Base-by-base conservation (phyloP, 192 early-diverging fungal genomes). In the Allomyces arbusculus region DNA sequence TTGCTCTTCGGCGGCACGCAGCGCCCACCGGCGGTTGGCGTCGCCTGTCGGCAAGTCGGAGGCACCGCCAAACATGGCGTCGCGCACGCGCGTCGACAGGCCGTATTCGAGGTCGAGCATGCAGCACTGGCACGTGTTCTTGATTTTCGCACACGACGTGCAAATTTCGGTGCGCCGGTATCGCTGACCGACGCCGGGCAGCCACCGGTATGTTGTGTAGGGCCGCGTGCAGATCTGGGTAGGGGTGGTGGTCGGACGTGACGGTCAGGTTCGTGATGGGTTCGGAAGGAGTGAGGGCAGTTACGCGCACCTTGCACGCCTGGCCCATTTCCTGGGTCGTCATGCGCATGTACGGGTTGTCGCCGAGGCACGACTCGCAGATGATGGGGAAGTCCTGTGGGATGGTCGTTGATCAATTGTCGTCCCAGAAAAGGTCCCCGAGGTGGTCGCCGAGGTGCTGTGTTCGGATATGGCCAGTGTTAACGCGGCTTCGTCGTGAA, bases 111-210 rank as follows among this genome's bases (percentile, higher is more conserved):
- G 80, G 78, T 99, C 95, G 58, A 96, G 76, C 20, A 97, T 77
- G 71, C 96, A 99, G 9, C 94, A 94, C 71, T 97, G 96, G 66
- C 96, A 99, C 11, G 91, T 90, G 74, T 99, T 97, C 77, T 99
- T 99, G 69, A 97, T 79, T 73, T 96, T 94, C 43, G 96, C 89
- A 71, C 96, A 99, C 0, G 90, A 91, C 72, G 93, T 89, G 67
- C 96, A 99, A 65, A 97, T 89, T 73, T 99, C 93, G 0, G 96
- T 99, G 80, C 97, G 95, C 71, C 96, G 97, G 80, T 88, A 90
- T 65, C 95, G 84, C 90, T 91, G 92, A 8, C 90, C 91, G 22
- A 83, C 80, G 19, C 96, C 96, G 19, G 96, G 96, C 63, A 84
- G 78, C 96, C 96, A 99, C 58, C 90, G 83, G 73, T 97, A 99